Conservation (phyloP, 495 filamentous ascomycete species). For the Polyplosphaeria fusca region DNA sequence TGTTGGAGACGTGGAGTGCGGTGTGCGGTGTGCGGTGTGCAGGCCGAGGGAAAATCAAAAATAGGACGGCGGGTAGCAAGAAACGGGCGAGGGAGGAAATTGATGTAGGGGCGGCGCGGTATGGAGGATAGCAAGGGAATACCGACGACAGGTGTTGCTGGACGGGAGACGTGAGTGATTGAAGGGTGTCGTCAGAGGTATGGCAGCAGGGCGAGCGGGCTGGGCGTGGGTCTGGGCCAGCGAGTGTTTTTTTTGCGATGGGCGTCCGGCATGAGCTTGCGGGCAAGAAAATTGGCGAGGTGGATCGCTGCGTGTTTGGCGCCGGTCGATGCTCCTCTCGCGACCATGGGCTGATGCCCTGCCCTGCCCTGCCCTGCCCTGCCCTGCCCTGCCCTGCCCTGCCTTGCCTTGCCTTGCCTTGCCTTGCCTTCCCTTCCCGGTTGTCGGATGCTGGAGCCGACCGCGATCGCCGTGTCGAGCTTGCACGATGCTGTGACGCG, state of each 20-base stretch:
- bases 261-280: no score
- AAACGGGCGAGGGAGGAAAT: neutral
- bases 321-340: neutral
- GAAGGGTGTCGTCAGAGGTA: neutral
- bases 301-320: neutral
- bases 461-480: no score
- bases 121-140: neutral
- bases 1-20: conserved; percentile 3
- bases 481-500: no score
- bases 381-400: no score
- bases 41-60: conserved; percentile 1
- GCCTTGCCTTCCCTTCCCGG: no score
- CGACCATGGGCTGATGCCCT: neutral
- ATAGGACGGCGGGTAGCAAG: neutral
- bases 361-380: no score
- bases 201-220: neutral
- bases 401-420: no score
- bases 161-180: neutral
- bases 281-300: neutral
- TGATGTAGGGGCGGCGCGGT: neutral
- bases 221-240: no score
- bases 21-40: conserved; percentile 14
- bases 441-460: no score
- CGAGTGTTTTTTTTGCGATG: no score
- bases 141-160: neutral